A percentile compares a stretch with the other conserved stretches of the same genome.
These are phyloP conservation scores for Euphorbia schlechtendalii DNA, from an alignment of 441 rosid genomes.

Conservation along the genomic window DNA sequence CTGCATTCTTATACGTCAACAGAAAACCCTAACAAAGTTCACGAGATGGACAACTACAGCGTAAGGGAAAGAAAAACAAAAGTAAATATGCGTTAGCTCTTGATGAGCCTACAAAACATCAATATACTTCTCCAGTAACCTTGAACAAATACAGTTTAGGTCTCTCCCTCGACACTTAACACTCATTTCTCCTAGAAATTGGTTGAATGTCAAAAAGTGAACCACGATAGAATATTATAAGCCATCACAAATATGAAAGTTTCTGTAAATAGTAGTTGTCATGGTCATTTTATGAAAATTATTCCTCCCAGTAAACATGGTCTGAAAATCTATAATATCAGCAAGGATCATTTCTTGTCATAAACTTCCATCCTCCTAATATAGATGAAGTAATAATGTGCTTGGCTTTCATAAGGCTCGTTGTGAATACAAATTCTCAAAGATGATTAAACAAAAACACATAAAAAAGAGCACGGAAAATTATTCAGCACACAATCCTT, in stretches of 20 bases:
- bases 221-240: neutral
- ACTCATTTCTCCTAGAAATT: neutral
- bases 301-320: too few species aligned
- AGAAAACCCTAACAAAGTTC: neutral
- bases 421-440: neutral
- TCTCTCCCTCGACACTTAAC: neutral
- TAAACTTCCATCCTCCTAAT: too few species aligned
- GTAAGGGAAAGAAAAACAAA: too few species aligned
- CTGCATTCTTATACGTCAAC: neutral
- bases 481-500: neutral
- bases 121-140: neutral
- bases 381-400: too few species aligned
- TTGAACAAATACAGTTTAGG: too few species aligned
- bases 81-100: neutral
- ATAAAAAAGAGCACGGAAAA: neutral
- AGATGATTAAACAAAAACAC: neutral
- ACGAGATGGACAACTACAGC: neutral
- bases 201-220: neutral
- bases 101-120: constrained; percentile 5
- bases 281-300: neutral
- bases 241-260: neutral
- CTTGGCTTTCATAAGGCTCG: neutral
- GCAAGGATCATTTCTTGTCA: too few species aligned
- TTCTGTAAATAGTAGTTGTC: neutral
- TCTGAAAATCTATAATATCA: too few species aligned